Evolutionary conservation across 805 yeast genomes (phyloP), one percentile per base, ranked within the genome.

Genomic region (Tetrapisispora nanseiensis): DNA sequence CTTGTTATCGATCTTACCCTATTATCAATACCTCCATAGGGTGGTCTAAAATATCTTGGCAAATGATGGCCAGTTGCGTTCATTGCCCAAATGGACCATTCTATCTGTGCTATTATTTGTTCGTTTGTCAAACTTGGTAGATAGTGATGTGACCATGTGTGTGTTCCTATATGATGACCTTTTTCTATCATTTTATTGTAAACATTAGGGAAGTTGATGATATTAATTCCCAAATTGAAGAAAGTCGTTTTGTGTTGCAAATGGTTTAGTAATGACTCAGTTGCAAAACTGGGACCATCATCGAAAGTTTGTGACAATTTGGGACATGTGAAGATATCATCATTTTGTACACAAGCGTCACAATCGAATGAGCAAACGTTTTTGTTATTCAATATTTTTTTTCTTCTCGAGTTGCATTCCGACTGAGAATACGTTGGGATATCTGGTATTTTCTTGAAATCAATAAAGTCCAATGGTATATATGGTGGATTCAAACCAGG

Each of bases 21-120:
- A 58, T 87, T 81, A 64, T 90, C 98, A 27, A 86, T 71, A 0
- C 95, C 97, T 1, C 97, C 98, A 57, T 86, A 90, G 1, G 98
- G 98, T 0, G 98, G 98, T 51, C 98, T 74, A 61, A 84, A 90
- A 84, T 90, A 90, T 55, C 81, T 82, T 6, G 98, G 98, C 9
- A 84, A 58, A 54, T 87, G 89, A 22, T 79, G 70, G 0, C 86
- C 84, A 0, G 97, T 87, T 1, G 96, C 96, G 65, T 90, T 89
- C 87, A 89, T 85, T 5, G 97, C 96, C 97, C 97, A 90, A 26
- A 86, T 78, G 1, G 94, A 80, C 98, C 98, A 90, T 61, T 89
- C 81, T 30, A 90, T 65, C 59, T 90, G 95, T 0, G 97, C 95
- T 43, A 83, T 78, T 16, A 90, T 77, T 47, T 85, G 75, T 62